phyloP scores from a whole-genome alignment of 2,329 filamentous ascomycete species.

The Neoascochyta sp. region DNA sequence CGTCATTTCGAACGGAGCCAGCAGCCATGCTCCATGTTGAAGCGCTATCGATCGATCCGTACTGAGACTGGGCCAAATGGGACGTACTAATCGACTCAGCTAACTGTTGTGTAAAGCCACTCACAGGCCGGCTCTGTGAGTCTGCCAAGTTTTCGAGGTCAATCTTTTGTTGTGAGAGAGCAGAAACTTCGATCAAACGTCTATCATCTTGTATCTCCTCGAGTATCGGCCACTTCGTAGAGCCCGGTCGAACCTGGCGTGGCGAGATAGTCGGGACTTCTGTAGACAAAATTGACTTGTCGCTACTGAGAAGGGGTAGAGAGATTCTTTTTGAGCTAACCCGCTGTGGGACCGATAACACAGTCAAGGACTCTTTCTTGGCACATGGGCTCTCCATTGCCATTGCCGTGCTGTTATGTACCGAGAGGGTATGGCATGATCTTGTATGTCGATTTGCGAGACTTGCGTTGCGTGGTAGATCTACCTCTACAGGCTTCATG shows the following conservation, averaged over 20 bases:
- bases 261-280: slow-evolving; percentile 1
- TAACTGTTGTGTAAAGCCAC: too few species aligned
- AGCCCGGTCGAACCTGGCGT: slow-evolving; percentile 3
- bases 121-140: too few species aligned
- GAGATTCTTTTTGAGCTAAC: slow-evolving; percentile 17
- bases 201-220: too few species aligned
- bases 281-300: slow-evolving; percentile 1
- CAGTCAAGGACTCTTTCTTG: slow-evolving; percentile 1
- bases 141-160: too few species aligned
- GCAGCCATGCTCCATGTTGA: slow-evolving; percentile 8
- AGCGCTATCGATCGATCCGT: slow-evolving; percentile 3
- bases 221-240: slow-evolving; percentile 15
- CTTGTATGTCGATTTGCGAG: too few species aligned
- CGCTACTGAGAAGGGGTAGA: slow-evolving; percentile 4
- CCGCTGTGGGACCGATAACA: slow-evolving; percentile 9
- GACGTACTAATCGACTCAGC: too few species aligned
- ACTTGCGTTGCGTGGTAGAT: too few species aligned
- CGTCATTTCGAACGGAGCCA: slow-evolving; percentile 6
- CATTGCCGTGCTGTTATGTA: slow-evolving; percentile 3
- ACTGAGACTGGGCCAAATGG: slow-evolving; percentile 1
- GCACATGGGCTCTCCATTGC: slow-evolving; percentile 8
- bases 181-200: too few species aligned
- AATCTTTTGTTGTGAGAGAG: too few species aligned
- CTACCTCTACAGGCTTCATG: too few species aligned
- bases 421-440: slow-evolving; percentile 13